Evolutionary conservation across 257 asterid genomes (phyloP).

Genomic region (Solanum bulbocastanum): DNA sequence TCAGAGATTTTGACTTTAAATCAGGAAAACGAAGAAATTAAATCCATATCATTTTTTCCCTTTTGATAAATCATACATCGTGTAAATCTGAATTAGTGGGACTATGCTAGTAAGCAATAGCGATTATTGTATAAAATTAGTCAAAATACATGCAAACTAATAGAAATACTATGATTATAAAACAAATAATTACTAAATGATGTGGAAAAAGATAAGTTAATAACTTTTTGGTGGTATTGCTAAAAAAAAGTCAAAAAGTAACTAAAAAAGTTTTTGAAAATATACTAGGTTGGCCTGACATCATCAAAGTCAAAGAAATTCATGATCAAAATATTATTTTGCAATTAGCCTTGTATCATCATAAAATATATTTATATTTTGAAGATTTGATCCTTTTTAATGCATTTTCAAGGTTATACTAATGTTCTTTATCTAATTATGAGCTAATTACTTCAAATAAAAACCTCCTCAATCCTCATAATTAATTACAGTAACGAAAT

Average conservation of each 20-base stretch:
- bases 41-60: neutral
- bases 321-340: neutral
- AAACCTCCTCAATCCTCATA: neutral
- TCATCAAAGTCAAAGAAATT: neutral
- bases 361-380: neutral
- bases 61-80: neutral
- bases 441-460: neutral
- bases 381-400: neutral
- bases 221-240: neutral
- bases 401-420: neutral
- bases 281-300: neutral
- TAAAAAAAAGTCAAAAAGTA: neutral
- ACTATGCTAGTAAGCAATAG: neutral
- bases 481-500: neutral
- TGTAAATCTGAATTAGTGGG: neutral
- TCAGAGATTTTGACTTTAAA: neutral
- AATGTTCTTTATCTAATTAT: too few species aligned
- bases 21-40: neutral
- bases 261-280: neutral
- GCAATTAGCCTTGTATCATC: neutral
- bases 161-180: fast-evolving
- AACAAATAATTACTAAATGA: neutral
- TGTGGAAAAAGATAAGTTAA: neutral
- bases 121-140: neutral
- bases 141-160: neutral